A percentile compares a stretch with the other conserved stretches of the same genome.
Conservation (phyloP, 2,329 filamentous ascomycete genomes). For the Diplocarpon mali region DNA sequence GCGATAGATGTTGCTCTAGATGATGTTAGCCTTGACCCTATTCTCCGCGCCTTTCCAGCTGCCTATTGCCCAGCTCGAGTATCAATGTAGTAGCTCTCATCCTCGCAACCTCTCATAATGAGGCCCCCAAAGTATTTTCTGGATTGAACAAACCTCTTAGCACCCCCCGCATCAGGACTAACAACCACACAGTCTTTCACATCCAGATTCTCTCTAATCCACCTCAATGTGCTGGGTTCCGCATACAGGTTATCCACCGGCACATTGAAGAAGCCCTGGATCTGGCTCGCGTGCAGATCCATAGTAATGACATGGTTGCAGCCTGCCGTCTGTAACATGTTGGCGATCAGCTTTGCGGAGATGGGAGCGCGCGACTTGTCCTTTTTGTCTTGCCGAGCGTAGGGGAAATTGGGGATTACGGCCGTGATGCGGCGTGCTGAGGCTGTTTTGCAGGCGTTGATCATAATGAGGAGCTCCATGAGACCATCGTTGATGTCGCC, state of each 20-base stretch:
- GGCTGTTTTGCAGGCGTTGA: constrained; percentile 83
- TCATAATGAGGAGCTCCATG: constrained; percentile 98
- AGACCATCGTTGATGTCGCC: constrained; percentile 96
- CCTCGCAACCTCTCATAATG: neutral
- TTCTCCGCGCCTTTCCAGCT: no score
- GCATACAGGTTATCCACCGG: constrained; percentile 75
- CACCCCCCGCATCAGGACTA: constrained; percentile 87
- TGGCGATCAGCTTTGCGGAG: constrained; percentile 88
- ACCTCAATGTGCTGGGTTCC: constrained; percentile 81
- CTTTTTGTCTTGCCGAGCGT: constrained; percentile 96
- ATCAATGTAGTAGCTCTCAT: neutral
- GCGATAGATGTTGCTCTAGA: constrained; percentile 77
- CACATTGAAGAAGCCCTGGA: constrained; percentile 90
- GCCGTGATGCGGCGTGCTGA: constrained; percentile 87
- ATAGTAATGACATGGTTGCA: constrained; percentile 93
- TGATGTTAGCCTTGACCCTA: neutral
- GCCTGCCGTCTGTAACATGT: constrained; percentile 92
- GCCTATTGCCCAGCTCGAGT: no score
- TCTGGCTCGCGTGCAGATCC: constrained; percentile 89
- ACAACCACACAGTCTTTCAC: constrained; percentile 85
- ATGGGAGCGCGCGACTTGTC: constrained; percentile 94
- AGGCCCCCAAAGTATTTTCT: neutral
- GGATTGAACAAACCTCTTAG: constrained; percentile 54
- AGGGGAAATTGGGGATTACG: constrained; percentile 92
- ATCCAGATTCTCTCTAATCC: constrained; percentile 79